Evolutionary conservation across 768 basidiomycete species (phyloP).

Genomic region (Kwoniella europaea): DNA sequence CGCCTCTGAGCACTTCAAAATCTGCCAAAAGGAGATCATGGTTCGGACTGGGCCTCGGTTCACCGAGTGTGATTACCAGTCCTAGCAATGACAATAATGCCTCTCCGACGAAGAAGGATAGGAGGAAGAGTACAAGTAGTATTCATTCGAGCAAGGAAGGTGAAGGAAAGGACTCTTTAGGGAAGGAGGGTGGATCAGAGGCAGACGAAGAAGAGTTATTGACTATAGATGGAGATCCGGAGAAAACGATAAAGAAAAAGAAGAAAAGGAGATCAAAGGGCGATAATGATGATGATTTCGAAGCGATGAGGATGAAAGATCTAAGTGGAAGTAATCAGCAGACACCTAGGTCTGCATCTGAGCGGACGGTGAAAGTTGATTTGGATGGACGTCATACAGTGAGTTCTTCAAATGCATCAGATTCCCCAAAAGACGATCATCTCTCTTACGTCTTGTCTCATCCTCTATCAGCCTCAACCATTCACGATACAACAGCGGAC

Average conservation of each 20-base stretch:
- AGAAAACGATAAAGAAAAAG: constrained; percentile 28
- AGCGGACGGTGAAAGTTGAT: not conserved
- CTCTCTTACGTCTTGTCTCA: not conserved
- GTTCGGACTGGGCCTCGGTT: constrained; percentile 35
- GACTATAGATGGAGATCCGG: constrained; percentile 41
- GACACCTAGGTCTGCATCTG: not conserved
- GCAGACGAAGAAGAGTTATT: constrained; percentile 28
- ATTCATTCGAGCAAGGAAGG: not conserved
- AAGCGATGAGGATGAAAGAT: constrained; percentile 42
- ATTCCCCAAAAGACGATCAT: not conserved
- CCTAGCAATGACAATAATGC: not conserved
- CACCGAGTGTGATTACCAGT: constrained; percentile 8
- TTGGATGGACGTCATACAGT: not conserved
- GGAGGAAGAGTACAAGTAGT: constrained; percentile 17
- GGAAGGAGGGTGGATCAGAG: not conserved
- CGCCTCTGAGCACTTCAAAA: constrained; percentile 29
- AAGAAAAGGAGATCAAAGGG: constrained; percentile 23
- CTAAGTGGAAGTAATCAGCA: constrained; percentile 9
- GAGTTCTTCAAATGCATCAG: not conserved
- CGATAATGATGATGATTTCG: constrained; percentile 16
- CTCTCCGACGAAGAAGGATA: constrained; percentile 11
- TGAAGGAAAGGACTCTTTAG: not conserved
- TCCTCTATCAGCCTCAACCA: not conserved
- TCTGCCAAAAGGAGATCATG: constrained; percentile 38
- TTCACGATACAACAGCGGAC: constrained; percentile 13